Percentiles rank a stretch among this genome's conserved stretches.
Evolutionary conservation across 1,139 yeast species (phyloP).

Genomic region (Meyerozyma carpophila): DNA sequence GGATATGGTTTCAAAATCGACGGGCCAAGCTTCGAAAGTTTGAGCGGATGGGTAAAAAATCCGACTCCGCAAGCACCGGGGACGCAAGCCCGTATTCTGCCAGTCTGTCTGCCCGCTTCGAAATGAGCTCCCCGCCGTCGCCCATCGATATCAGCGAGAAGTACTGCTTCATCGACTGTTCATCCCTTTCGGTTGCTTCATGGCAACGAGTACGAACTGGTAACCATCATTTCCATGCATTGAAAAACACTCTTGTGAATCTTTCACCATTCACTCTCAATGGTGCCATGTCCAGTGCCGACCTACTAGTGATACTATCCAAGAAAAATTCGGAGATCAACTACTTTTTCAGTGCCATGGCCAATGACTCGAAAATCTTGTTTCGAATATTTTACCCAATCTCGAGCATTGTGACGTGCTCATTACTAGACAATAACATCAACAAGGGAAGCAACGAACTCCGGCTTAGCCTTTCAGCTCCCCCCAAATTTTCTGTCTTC

Average conservation of each 20-base stretch:
- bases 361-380: slow-evolving; percentile 59
- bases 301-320: slow-evolving; percentile 60
- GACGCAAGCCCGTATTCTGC: background rate
- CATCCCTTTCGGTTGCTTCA: slow-evolving; percentile 64
- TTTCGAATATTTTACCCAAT: slow-evolving; percentile 69
- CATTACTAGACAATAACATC: slow-evolving; percentile 43
- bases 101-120: background rate
- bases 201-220: slow-evolving; percentile 79
- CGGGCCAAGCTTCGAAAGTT: slow-evolving; percentile 72
- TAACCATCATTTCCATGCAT: slow-evolving; percentile 33
- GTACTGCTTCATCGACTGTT: slow-evolving; percentile 62
- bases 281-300: slow-evolving; percentile 60
- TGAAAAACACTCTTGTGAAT: slow-evolving; percentile 46
- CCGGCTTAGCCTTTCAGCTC: slow-evolving; percentile 45
- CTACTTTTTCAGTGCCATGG: slow-evolving; percentile 66
- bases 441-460: slow-evolving; percentile 44
- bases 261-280: slow-evolving; percentile 63
- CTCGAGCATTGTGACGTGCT: slow-evolving; percentile 39
- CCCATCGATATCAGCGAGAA: slow-evolving; percentile 60
- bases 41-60: slow-evolving; percentile 37
- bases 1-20: slow-evolving; percentile 94
- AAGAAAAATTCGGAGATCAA: slow-evolving; percentile 67
- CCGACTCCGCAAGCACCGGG: background rate
- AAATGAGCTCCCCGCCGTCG: slow-evolving; percentile 5
- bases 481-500: slow-evolving; percentile 75